Conservation (phyloP, 2,329 filamentous ascomycete genomes). For the Hypoxylon sp. region DNA sequence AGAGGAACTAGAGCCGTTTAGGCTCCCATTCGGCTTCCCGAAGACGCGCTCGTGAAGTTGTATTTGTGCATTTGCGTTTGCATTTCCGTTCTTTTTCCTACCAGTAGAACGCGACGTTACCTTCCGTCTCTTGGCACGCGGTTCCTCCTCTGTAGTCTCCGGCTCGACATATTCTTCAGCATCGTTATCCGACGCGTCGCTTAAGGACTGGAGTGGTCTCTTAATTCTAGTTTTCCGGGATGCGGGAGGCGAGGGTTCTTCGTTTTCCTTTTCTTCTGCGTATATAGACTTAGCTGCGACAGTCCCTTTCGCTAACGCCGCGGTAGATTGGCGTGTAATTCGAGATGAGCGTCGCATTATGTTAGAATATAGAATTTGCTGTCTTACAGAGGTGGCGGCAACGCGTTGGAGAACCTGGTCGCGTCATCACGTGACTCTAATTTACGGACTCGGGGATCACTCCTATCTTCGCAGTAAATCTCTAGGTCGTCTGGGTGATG, state of each 20-base stretch:
- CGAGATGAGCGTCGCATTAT: slow-evolving; percentile 52
- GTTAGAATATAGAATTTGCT: slow-evolving; percentile 12
- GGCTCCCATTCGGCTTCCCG: background rate
- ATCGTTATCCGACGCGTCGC: slow-evolving; percentile 42
- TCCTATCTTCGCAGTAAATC: background rate
- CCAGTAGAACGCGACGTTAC: slow-evolving; percentile 17
- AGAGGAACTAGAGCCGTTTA: slow-evolving; percentile 13
- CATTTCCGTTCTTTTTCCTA: slow-evolving; percentile 31
- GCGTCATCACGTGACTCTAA: slow-evolving; percentile 38
- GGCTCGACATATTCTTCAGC: slow-evolving; percentile 38
- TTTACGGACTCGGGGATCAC: background rate
- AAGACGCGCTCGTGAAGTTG: slow-evolving; percentile 49
- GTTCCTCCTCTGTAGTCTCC: slow-evolving; percentile 2
- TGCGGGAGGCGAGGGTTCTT: background rate
- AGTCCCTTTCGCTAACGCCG: background rate
- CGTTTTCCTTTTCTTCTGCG: slow-evolving; percentile 9
- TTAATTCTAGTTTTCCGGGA: slow-evolving; percentile 23
- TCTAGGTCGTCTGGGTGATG: background rate
- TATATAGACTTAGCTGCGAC: slow-evolving; percentile 3
- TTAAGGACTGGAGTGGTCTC: slow-evolving; percentile 38
- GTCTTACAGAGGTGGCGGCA: slow-evolving; percentile 10
- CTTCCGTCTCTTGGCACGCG: slow-evolving; percentile 46
- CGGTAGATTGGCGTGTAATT: slow-evolving; percentile 29
- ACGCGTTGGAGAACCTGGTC: slow-evolving; percentile 23
- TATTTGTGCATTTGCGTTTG: slow-evolving; percentile 32